These are phyloP conservation scores for Cydonia oblonga DNA, from an alignment of 331 rosid genomes.

Conservation along the genomic window DNA sequence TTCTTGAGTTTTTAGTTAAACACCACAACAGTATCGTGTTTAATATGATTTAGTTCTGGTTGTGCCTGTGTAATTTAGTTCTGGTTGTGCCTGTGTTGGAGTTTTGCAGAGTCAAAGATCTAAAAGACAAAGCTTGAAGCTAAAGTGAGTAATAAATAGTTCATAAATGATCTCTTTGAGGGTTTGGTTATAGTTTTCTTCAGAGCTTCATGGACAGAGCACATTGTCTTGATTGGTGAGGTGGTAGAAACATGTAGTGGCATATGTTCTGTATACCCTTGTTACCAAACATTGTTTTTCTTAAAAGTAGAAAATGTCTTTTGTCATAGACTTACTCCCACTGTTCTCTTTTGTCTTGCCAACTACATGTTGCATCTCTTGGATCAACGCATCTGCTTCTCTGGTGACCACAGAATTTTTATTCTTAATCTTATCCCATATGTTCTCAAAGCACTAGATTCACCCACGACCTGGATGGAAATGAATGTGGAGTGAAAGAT, in stretches of 20 bases:
- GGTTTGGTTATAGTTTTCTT: neutral
- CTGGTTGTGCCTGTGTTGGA: conserved; percentile 13
- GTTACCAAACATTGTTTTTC: neutral
- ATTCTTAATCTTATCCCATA: neutral
- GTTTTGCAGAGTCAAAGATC: conserved; percentile 48
- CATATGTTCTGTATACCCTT: neutral
- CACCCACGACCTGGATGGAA: no score
- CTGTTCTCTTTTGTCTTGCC: neutral
- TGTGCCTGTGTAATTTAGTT: conserved; percentile 7
- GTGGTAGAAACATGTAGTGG: neutral
- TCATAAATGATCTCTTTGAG: neutral
- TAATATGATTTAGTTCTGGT: conserved; percentile 4
- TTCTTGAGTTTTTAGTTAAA: neutral
- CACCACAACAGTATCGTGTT: neutral
- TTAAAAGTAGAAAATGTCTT: neutral
- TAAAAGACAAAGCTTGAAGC: conserved; percentile 20
- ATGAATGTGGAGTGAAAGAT: neutral
- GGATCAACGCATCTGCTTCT: neutral
- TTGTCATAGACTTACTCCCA: neutral
- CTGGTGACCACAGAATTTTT: neutral
- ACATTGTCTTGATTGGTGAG: neutral
- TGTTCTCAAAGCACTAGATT: neutral
- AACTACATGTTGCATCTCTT: neutral
- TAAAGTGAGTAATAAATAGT: conserved; percentile 42
- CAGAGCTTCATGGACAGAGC: neutral